Evolutionary conservation across 2,329 filamentous ascomycete species (phyloP), one percentile per base, ranked within the genome.

Genomic region (Cercospora sp.): DNA sequence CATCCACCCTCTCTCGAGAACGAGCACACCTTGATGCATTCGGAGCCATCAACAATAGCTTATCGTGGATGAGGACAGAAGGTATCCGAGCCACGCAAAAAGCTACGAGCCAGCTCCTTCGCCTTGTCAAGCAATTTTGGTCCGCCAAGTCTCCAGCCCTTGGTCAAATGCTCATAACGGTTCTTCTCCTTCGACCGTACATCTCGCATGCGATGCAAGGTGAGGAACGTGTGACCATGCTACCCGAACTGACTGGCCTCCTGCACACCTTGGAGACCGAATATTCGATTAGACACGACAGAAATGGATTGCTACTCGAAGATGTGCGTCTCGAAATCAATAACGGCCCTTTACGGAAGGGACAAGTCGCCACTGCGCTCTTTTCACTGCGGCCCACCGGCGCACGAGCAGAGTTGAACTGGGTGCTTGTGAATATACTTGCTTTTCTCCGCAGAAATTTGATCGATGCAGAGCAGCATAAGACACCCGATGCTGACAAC

Each of bases 81-180:
- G 86, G 91, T 69, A 84, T 89, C 13, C 79, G 83, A 0, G 83
- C 93, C 63, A 87, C 90, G 3, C 86, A 86, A 71, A 83, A 82
- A 37, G 81, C 90, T 43, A 84, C 90, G 16, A 81, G 83, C 65
- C 84, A 87, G 6, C 77, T 94, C 7, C 76, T 97, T 26, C 90
- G 92, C 1, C 79, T 94, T 55, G 88, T 97, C 71, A 87, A 86
- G 65, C 85, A 87, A 61, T 88, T 93, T 81, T 99, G 94, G 94
- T 78, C 74, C 64, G 16, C 66, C 16, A 76, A 71, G 43, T 70
- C 71, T 5, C 85, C 87, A n/a, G 63, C 66, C 28, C 28, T 51
- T 26, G 40, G 59, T 71, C 92, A 84, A 67, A 90, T 97, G 77
- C 83, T 96, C 37, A 89, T 89, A 72, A 88, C 88, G 1, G 81